A percentile compares a stretch with the other conserved stretches of the same genome.
Evolutionary conservation across 2,329 filamentous ascomycete genomes (phyloP).

Genomic region (Tolypocladium paradoxum): DNA sequence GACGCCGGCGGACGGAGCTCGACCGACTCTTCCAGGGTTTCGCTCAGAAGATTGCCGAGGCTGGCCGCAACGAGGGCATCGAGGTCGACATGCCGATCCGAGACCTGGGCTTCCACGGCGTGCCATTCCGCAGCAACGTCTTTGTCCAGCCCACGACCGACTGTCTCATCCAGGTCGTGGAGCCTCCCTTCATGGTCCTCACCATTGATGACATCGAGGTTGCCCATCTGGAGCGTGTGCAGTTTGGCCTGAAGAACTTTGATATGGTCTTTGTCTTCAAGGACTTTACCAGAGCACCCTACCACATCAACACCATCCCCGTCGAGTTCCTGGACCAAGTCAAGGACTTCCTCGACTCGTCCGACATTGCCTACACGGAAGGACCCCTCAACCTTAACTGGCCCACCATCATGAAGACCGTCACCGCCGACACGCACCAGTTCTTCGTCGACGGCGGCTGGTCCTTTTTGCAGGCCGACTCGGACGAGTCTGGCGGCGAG

Average conservation of each 20-base stretch:
- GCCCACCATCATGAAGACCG: slow-evolving; percentile 99
- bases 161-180: slow-evolving; percentile 91
- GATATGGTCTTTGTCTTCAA: slow-evolving; percentile 98
- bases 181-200: slow-evolving; percentile 92
- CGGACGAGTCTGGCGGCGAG: slow-evolving; percentile 68
- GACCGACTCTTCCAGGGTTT: slow-evolving; percentile 95
- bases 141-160: slow-evolving; percentile 94
- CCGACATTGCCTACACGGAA: slow-evolving; percentile 89
- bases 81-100: slow-evolving; percentile 95
- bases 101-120: slow-evolving; percentile 92
- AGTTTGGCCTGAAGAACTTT: slow-evolving; percentile 97
- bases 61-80: slow-evolving; percentile 79
- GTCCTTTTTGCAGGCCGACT: slow-evolving; percentile 82
- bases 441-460: slow-evolving; percentile 96
- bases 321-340: slow-evolving; percentile 90
- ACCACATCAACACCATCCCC: slow-evolving; percentile 96
- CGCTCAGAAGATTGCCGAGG: slow-evolving; percentile 94
- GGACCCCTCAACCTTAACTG: slow-evolving; percentile 97
- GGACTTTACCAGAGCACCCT: slow-evolving; percentile 82
- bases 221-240: slow-evolving; percentile 88
- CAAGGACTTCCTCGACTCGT: slow-evolving; percentile 94
- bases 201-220: slow-evolving; percentile 94
- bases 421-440: slow-evolving; percentile 82
- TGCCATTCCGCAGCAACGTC: slow-evolving; percentile 90
- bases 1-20: slow-evolving; percentile 78